Base-by-base conservation (phyloP, 768 basidiomycete species). In the Russula sp. region DNA sequence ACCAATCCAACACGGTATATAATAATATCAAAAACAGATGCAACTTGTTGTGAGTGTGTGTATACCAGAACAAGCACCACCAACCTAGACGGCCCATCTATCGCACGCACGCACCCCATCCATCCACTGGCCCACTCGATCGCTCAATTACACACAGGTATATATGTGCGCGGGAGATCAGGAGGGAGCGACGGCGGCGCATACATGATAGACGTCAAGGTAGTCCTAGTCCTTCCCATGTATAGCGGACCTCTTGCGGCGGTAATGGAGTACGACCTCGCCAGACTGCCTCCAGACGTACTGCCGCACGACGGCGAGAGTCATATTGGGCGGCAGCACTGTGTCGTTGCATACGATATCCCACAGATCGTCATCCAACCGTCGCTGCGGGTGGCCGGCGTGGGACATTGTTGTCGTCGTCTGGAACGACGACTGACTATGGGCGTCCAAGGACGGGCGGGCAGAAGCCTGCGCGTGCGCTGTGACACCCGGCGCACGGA, bases 301-400 rank as follows among this genome's bases (percentile, higher is more conserved):
- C 72, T 95, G 93, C 63, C 92, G 85, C 60, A 95, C 87, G 18
- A 89, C 88, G 5, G 90, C 95, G 39, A 99, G 79, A 6, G 90
- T 95, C 85, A 96, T 93, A 65, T 86, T 84, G 32, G 88, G 76
- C 25, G 95, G 88, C 38, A 98, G 77, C 16, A 90, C 76, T n/a
- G 80, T 76, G 64, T 92, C 89, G 66, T 91, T 92, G 73, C 94
- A 97, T 32, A 97, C 71, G 47, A 98, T 83, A 74, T 98, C 95
- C 71, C 91, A 88, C 34, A 80, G 69, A 29, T 93, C 87, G 66
- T 93, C 91, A 29, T 29, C 3, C 25, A 3, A 36, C 4, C 64
- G 70, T 73, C 20, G 65, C 8, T 11, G n/a, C 32, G 5, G 25
- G 22, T 18, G 47, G 29, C 10, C n/a, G 36, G 5, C n/a, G n/a